Conservation (phyloP, 164 flowering plant species). For the Houttuynia cordata region DNA sequence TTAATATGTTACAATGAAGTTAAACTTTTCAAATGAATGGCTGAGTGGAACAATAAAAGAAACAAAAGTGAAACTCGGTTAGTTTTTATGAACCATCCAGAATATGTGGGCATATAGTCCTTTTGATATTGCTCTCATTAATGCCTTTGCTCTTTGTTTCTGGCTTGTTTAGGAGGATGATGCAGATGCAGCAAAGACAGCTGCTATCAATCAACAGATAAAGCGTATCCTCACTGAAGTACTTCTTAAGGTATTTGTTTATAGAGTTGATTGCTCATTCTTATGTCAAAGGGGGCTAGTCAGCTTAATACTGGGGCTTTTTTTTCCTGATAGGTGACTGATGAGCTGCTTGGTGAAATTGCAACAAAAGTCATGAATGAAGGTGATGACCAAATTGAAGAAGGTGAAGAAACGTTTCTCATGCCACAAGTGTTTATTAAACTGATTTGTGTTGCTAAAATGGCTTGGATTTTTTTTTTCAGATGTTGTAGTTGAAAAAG, state of each 20-base stretch:
- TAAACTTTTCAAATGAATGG: not conserved
- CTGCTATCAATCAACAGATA: conserved; percentile 88
- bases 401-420: conserved; percentile 28
- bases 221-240: conserved; percentile 90
- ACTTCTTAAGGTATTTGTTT: conserved; percentile 61
- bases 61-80: too few species aligned
- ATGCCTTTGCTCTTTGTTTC: not conserved
- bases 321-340: conserved; percentile 60
- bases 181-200: conserved; percentile 64
- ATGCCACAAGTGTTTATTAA: not conserved
- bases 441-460: not conserved
- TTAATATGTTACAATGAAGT: not conserved
- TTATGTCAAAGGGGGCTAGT: not conserved
- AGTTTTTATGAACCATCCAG: too few species aligned
- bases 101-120: not conserved
- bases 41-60: not conserved
- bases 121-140: not conserved
- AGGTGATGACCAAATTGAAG: conserved; percentile 43
- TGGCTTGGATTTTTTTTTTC: not conserved
- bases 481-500: conserved; percentile 13
- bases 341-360: conserved; percentile 96
- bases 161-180: conserved; percentile 45
- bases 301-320: conserved; percentile 6
- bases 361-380: conserved; percentile 80
- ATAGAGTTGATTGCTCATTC: not conserved